Base-by-base conservation (phyloP, 495 filamentous ascomycete genomes). In the Penicillium salamii region DNA sequence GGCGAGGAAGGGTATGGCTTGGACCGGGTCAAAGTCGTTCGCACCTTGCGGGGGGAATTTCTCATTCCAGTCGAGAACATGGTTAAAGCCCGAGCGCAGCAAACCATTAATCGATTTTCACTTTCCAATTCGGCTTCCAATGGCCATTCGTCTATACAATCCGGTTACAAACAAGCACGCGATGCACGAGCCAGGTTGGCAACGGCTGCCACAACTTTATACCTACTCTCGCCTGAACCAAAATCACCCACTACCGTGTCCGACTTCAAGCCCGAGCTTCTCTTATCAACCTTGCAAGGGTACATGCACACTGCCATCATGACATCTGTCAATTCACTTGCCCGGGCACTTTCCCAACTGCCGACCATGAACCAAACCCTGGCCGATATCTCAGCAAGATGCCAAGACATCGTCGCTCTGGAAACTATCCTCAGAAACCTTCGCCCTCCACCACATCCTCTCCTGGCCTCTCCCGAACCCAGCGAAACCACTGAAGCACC, bases 381-480 rank as follows among this genome's bases (percentile, higher is more conserved):
- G 5, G 71, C 80, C 20, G 93, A 97, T 60, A 79, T 96, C 13
- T 86, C 88, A 7, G 82, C 84, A 5, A 77, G 89, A 37, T 96
- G 95, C 60, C 89, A 96, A 68, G 95, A 93, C 50, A 84, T 97
- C 19, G 85, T 92, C 8, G 89, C 89, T 2, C 66, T 97, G 1
- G 92, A 97, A 67, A 75, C 81, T 2, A 81, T 96, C 19, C 79
- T 98, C 29, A 81, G 78, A 33, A 75, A 73, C 11, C 83, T 82
- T 2, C 85, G 81, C 41, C 74, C 81, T 2, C 89, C 88, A 1
- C 40, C 66, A 0, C 87, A 90, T 52, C 83, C 86, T 0, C 70
- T 86, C 14, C 59, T 90, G 17, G 53, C 67, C n/a, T 46, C 67
- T 8, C 39, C 20, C 45, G 44, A 39, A 23, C 19, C 24, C 13